phyloP scores from a whole-genome alignment of 2,329 filamentous ascomycete species.

The Berkeleyomyces rouxiae region DNA sequence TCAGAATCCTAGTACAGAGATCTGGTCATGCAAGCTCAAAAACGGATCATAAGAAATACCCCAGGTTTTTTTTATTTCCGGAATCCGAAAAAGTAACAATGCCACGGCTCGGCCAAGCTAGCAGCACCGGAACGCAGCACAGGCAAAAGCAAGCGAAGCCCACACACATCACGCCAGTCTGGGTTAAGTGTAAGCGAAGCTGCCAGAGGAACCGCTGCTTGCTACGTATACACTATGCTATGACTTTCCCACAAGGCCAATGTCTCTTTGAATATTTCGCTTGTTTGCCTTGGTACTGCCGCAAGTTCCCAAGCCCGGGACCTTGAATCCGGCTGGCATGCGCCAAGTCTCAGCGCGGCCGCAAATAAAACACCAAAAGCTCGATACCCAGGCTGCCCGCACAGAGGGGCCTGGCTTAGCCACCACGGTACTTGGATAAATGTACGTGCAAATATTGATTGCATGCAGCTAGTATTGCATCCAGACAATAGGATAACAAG shows the following conservation, averaged over 20 bases:
- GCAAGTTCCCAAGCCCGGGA: no score
- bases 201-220: no score
- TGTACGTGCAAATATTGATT: not conserved
- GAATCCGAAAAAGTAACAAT: not conserved
- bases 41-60: not conserved
- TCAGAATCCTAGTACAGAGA: no score
- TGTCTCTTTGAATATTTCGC: no score
- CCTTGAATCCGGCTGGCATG: no score
- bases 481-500: not conserved
- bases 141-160: not conserved
- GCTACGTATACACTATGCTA: no score
- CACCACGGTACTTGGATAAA: not conserved
- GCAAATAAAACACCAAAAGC: no score
- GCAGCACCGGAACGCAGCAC: not conserved
- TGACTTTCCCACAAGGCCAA: no score
- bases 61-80: not conserved
- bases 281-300: no score
- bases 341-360: no score
- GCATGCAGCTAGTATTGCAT: not conserved
- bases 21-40: not conserved
- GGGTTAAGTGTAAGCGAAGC: not conserved
- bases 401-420: no score
- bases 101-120: not conserved
- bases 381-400: no score
- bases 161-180: not conserved